Evolutionary conservation across 2,329 filamentous ascomycete species (phyloP).

Genomic region (Pseudogymnoascus sp.): DNA sequence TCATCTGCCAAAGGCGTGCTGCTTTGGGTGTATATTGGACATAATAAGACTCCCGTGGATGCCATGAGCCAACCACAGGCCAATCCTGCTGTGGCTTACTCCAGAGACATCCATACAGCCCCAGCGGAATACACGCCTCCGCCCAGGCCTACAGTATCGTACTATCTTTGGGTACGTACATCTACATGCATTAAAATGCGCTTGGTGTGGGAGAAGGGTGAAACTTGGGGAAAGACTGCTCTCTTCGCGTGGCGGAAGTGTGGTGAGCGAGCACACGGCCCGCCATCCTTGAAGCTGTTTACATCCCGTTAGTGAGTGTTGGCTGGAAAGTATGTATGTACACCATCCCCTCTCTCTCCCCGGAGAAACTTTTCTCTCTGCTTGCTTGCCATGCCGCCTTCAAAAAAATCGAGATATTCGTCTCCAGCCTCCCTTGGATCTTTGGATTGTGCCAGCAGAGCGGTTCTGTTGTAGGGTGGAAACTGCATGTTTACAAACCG

Average conservation of each 20-base stretch:
- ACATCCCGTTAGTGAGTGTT: neutral
- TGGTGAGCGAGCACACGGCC: conserved; percentile 2
- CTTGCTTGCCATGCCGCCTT: neutral
- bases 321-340: neutral
- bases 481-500: neutral
- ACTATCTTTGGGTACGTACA: conserved; percentile 2
- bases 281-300: neutral
- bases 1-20: neutral
- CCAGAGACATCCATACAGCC: neutral
- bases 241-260: neutral
- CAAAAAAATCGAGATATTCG: neutral
- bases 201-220: neutral
- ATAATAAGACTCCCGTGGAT: neutral
- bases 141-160: neutral
- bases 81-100: neutral
- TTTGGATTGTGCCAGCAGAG: neutral
- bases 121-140: neutral
- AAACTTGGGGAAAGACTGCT: neutral
- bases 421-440: neutral
- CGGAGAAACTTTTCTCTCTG: neutral
- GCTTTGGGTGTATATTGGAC: neutral
- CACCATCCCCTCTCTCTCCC: neutral
- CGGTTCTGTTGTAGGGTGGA: neutral
- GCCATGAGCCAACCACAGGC: neutral
- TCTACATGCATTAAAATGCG: conserved; percentile 2